phyloP scores from a whole-genome alignment of 2,329 filamentous ascomycete species.

The Trichoderma polysporum region DNA sequence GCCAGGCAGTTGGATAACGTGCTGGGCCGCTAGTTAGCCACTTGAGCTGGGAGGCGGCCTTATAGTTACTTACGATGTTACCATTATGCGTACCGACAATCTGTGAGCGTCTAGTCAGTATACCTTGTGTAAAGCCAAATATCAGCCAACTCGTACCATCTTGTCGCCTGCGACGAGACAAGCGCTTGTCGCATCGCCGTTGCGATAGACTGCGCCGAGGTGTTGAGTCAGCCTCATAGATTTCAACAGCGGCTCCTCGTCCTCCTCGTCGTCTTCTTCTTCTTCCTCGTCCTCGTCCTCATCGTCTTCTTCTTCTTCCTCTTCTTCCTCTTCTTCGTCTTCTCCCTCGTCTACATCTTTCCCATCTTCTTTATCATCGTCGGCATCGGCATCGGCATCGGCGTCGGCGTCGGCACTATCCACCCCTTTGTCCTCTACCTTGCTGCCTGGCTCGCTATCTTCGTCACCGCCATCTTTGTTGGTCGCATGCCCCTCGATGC shows the following conservation, averaged over 20 bases:
- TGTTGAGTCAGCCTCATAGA: constrained; percentile 84
- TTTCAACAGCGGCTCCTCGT: constrained; percentile 92
- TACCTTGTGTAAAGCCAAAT: not conserved
- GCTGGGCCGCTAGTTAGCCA: constrained; percentile 50
- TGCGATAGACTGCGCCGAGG: constrained; percentile 79
- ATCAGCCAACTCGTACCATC: constrained; percentile 63
- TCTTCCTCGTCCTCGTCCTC: constrained; percentile 40
- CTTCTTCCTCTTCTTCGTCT: constrained; percentile 23
- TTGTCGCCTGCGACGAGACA: constrained; percentile 93
- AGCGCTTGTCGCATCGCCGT: constrained; percentile 89
- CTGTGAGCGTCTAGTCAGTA: constrained; percentile 48
- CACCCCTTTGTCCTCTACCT: constrained; percentile 22
- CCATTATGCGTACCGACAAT: constrained; percentile 94
- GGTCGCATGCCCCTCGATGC: not conserved
- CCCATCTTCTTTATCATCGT: constrained; percentile 35
- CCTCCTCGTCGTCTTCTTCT: constrained; percentile 78
- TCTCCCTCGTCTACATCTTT: constrained; percentile 46
- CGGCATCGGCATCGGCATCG: not conserved
- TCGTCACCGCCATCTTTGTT: constrained; percentile 11
- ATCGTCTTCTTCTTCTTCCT: constrained; percentile 28
- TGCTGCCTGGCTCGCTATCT: not conserved
- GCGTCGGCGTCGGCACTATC: constrained; percentile 22
- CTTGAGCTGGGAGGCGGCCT: not conserved
- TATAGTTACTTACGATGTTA: constrained; percentile 70
- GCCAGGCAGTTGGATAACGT: constrained; percentile 79